Evolutionary conservation across 441 rosid species (phyloP).

Genomic region (Erodium moschatum): DNA sequence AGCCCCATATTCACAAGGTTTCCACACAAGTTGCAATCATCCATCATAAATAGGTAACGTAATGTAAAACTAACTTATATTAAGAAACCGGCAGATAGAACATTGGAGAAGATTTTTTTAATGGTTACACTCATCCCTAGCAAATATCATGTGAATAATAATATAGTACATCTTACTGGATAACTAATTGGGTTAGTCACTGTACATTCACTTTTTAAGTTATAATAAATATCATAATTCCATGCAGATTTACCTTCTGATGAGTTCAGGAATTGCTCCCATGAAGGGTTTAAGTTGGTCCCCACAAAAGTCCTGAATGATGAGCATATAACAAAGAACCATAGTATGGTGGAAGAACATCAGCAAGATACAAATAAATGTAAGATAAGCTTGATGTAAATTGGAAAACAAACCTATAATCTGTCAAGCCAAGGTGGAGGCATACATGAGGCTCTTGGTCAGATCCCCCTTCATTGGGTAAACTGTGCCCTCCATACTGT

Average conservation of each 20-base stretch:
- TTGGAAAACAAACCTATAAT: slow-evolving; percentile 52
- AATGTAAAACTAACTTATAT: background rate
- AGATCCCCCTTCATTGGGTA: slow-evolving; percentile 31
- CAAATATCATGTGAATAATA: background rate
- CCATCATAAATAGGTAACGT: no score
- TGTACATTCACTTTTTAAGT: background rate
- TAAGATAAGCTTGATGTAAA: background rate
- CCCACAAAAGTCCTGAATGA: slow-evolving; percentile 76
- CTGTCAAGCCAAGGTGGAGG: slow-evolving; percentile 77
- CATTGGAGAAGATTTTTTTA: background rate
- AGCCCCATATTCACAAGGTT: background rate
- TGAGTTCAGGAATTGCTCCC: slow-evolving; percentile 67
- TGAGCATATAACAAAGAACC: slow-evolving; percentile 20
- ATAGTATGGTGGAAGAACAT: slow-evolving; percentile 15
- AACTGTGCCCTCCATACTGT: slow-evolving; percentile 61
- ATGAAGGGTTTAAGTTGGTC: slow-evolving; percentile 70
- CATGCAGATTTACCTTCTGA: slow-evolving; percentile 50
- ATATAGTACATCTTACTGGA: background rate
- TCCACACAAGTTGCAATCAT: no score
- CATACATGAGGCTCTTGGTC: slow-evolving; percentile 31
- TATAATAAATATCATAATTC: background rate
- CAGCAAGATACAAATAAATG: slow-evolving; percentile 2
- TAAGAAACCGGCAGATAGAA: background rate
- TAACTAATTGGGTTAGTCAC: background rate
- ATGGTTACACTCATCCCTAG: background rate